Conservation (phyloP, 192 early-diverging fungal species). For the Podochytrium sp. region DNA sequence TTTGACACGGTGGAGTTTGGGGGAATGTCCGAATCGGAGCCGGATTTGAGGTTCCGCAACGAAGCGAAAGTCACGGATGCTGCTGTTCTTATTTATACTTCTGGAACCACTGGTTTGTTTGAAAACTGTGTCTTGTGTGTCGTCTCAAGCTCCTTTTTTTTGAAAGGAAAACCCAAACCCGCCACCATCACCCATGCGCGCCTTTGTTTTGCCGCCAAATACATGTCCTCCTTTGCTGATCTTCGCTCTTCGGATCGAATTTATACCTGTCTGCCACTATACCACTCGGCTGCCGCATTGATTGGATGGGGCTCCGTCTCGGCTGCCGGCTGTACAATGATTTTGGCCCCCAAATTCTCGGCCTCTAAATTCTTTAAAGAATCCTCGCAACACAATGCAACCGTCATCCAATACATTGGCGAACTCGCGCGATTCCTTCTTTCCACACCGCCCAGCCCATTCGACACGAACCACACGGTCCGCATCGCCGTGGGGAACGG, state of each 20-base stretch:
- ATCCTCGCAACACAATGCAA: constrained; percentile 29
- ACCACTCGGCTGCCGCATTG: constrained; percentile 65
- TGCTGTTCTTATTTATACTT: constrained; percentile 47
- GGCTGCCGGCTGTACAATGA: constrained; percentile 47
- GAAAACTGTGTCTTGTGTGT: neutral
- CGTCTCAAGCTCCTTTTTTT: neutral
- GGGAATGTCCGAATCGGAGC: neutral
- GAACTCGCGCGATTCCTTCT: constrained; percentile 72
- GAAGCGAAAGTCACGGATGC: constrained; percentile 30
- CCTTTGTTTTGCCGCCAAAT: constrained; percentile 17
- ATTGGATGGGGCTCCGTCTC: constrained; percentile 13
- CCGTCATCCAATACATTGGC: constrained; percentile 63
- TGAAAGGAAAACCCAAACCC: constrained; percentile 65
- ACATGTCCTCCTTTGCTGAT: constrained; percentile 34
- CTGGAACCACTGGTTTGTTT: constrained; percentile 65
- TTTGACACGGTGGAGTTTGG: neutral
- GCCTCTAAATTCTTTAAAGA: constrained; percentile 37
- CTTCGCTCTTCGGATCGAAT: constrained; percentile 44
- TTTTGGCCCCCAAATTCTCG: constrained; percentile 62
- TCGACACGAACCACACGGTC: constrained; percentile 52
- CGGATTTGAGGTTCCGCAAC: neutral
- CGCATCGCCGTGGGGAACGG: constrained; percentile 69
- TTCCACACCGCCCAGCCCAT: constrained; percentile 41
- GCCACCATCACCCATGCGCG: constrained; percentile 56
- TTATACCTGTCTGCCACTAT: constrained; percentile 65